Base-by-base conservation (phyloP, 2,329 filamentous ascomycete genomes). In the Zasmidium angulare region DNA sequence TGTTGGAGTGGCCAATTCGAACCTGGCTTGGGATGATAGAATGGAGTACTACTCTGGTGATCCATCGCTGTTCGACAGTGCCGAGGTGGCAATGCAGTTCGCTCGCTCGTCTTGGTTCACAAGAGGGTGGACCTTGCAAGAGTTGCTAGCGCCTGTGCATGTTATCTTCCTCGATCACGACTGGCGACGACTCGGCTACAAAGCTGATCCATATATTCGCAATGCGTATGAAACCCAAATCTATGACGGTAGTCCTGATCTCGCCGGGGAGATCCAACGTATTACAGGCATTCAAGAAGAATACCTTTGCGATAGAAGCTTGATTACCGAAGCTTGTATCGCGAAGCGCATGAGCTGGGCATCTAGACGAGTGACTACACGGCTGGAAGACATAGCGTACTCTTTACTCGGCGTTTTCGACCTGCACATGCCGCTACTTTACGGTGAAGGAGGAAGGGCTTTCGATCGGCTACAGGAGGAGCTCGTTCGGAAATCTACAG, bases 321-420 rank as follows among this genome's bases (percentile, higher is more conserved):
- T 3, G 6, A 7, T 43, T 17, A 7, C 11, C 36, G 4, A 14
- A 7, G 36, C 36, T 17, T 10, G 12, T 17, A 43, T 43, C 36
- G 36, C 36, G 7, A 3, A 55, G 51, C 19, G 55, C 54, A 65
- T 65, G 63, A 56, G 46, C 40, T 65, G 63, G 63, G 59, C 59
- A 36, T 46, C 61, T 21, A 17, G 51, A 4, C 54, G 61, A 11
- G 23, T 10, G 2, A 65, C 61, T 1, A 59, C 59, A 6, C 46
- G 72, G 1, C 2, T 55, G 0, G 78, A 81, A 51, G 79, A 81
- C 40, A 68, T 71, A 14, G 77, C 77, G 0, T 81, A 81, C 50
- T 79, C 71, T 6, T 66, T 82, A 0, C 57, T 81, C 1, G 79
- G 78, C 0, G 68, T 81, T 0, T 80, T 81, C 23, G 69, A 69